Evolutionary conservation across 306 rosid genomes (phyloP).

Genomic region (Cyamopsis tetragonoloba): DNA sequence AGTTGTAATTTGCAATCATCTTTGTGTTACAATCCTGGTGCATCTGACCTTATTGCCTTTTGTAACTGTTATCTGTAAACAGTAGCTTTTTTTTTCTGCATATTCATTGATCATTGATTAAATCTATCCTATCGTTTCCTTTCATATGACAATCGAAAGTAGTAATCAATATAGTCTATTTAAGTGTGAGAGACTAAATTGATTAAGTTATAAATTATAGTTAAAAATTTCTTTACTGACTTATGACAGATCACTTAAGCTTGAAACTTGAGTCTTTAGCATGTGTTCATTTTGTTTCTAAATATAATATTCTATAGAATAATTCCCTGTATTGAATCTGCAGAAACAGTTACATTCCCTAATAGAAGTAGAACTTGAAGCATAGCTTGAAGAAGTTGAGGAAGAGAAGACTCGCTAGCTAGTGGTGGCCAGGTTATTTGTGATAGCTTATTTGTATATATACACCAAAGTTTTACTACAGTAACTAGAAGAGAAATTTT

Average conservation of each 20-base stretch:
- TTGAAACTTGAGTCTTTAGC: background rate
- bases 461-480: conserved; percentile 7
- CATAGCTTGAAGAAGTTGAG: conserved; percentile 85
- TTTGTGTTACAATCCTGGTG: background rate
- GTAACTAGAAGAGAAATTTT: background rate
- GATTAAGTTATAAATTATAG: no score
- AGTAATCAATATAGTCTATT: no score
- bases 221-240: background rate
- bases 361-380: conserved; percentile 87
- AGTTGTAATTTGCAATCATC: background rate
- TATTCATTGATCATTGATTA: background rate
- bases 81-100: background rate
- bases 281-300: background rate
- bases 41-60: background rate
- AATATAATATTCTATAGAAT: conserved; percentile 2
- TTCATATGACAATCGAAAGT: no score
- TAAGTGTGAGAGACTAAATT: no score
- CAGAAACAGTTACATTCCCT: conserved; percentile 93
- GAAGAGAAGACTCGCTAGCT: conserved; percentile 77
- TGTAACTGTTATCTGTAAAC: background rate
- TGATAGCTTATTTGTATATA: conserved; percentile 32
- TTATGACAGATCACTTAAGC: conserved; percentile 9
- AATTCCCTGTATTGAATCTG: conserved; percentile 31
- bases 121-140: background rate
- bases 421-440: conserved; percentile 46